Evolutionary conservation across 768 basidiomycete species (phyloP), one percentile per base, ranked within the genome.

Genomic region (Termitomyces heimii): DNA sequence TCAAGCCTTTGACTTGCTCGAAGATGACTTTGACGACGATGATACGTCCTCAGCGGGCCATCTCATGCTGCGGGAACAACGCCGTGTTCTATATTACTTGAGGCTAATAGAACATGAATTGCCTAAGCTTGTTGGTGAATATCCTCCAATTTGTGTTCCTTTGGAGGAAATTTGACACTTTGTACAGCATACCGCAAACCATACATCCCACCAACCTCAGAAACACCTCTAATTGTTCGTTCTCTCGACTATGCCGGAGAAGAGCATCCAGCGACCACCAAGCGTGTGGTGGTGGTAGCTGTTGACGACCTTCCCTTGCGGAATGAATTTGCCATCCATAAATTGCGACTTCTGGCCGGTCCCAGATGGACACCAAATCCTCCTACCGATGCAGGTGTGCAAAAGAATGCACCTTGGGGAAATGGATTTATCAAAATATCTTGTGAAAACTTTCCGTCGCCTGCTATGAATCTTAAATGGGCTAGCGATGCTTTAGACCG

Each of bases 391-490:
- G 80, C 85, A 34, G 92, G 92, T 2, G 70, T 85, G 24, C 75
- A 74, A 47, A 69, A 48, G 69, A 10, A 69, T 80, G 43, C 76
- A 76, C 46, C 67, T 10, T 82, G 78, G 68, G 76, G 79, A 52
- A 81, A 92, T 56, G 95, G 95, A 4, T 95, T 82, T 72, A 77
- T 99, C 71, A 94, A 94, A 75, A 89, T 98, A 59, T 81, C 89
- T 0, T 94, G 91, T 67, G 95, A 98, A 65, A 83, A 89, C 70
- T 96, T 93, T 71, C 84, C 86, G 7, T 78, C 82, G 62, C 82
- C 86, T 2, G 78, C 83, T 28, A 88, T 91, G 89, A 99, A 99
- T 71, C 75, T 96, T 65, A 96, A 95, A 71, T 96, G 93, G 89
- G 92, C 89, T 40, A 89, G 88, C 62, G 95, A 98, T 67, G 80